Percentiles rank a stretch among this genome's conserved stretches.
phyloP scores from a whole-genome alignment of 352 stramenopile species.

The Phytopythium ostracodes region DNA sequence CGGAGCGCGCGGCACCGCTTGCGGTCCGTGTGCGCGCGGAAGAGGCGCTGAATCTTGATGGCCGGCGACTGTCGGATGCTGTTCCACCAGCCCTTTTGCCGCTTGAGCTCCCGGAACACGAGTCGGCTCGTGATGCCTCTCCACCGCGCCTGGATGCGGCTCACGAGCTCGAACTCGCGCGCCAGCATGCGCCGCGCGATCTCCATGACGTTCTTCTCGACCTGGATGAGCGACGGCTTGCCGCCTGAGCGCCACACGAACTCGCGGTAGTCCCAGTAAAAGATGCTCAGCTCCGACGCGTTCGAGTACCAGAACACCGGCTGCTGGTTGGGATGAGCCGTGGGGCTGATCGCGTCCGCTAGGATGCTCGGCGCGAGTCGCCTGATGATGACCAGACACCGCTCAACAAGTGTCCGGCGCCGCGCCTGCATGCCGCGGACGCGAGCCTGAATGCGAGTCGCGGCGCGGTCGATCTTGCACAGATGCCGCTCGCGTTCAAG shows the following conservation, averaged over 20 bases:
- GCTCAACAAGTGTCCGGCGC: constrained; percentile 51
- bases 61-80: constrained; percentile 59
- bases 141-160: constrained; percentile 68
- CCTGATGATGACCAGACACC: constrained; percentile 56
- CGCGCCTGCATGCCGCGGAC: constrained; percentile 61
- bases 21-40: constrained; percentile 36
- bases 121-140: constrained; percentile 53
- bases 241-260: constrained; percentile 63
- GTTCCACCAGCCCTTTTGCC: constrained; percentile 54
- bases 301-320: constrained; percentile 83
- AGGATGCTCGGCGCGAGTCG: constrained; percentile 54
- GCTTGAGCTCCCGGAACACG: constrained; percentile 63
- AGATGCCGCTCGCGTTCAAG: constrained; percentile 45
- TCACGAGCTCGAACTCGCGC: constrained; percentile 60
- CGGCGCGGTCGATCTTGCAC: constrained; percentile 41
- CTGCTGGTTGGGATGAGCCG: constrained; percentile 22
- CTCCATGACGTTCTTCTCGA: constrained; percentile 73
- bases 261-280: constrained; percentile 77
- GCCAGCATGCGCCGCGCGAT: constrained; percentile 57
- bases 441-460: constrained; percentile 53
- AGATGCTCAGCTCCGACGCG: constrained; percentile 44
- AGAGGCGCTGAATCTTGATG: constrained; percentile 67
- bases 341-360: constrained; percentile 22
- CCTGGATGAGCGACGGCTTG: constrained; percentile 56
- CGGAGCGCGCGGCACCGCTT: constrained; percentile 34